These are phyloP conservation scores for Ophiostoma populinum DNA, from an alignment of 2,329 filamentous ascomycete species.

Conservation along the genomic window DNA sequence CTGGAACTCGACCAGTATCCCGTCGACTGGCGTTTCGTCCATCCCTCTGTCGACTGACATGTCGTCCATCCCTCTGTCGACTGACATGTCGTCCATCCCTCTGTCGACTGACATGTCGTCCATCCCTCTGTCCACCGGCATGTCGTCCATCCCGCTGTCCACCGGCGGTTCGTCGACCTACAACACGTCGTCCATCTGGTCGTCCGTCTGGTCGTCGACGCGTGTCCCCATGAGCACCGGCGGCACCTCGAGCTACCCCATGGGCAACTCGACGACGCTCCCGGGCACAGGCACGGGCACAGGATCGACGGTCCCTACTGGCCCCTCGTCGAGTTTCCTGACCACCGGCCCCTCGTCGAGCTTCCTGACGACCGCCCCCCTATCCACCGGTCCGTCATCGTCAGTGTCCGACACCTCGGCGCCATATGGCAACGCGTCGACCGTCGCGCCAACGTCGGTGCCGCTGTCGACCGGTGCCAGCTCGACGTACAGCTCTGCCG, in stretches of 20 bases:
- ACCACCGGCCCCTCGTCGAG: neutral
- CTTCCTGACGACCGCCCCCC: neutral
- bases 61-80: neutral
- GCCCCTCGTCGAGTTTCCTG: neutral
- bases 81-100: neutral
- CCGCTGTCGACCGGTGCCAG: too few relatives aligned
- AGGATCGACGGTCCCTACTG: too few relatives aligned
- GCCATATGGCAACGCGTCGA: neutral
- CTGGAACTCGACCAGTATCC: neutral
- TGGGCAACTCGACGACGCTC: too few relatives aligned
- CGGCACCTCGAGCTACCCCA: too few relatives aligned
- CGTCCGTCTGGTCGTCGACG: too few relatives aligned
- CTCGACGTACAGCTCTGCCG: neutral
- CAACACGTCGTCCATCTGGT: neutral
- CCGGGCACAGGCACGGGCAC: too few relatives aligned
- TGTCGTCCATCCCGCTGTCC: neutral
- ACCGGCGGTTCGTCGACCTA: neutral
- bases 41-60: neutral
- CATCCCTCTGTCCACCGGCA: neutral
- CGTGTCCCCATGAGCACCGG: too few relatives aligned
- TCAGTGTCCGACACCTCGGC: too few relatives aligned
- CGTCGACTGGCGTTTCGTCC: neutral
- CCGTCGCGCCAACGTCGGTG: too few relatives aligned
- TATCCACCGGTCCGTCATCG: neutral
- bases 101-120: neutral